phyloP scores from a whole-genome alignment of 1,139 yeast species.

The Yamadazyma membranifaciens region DNA sequence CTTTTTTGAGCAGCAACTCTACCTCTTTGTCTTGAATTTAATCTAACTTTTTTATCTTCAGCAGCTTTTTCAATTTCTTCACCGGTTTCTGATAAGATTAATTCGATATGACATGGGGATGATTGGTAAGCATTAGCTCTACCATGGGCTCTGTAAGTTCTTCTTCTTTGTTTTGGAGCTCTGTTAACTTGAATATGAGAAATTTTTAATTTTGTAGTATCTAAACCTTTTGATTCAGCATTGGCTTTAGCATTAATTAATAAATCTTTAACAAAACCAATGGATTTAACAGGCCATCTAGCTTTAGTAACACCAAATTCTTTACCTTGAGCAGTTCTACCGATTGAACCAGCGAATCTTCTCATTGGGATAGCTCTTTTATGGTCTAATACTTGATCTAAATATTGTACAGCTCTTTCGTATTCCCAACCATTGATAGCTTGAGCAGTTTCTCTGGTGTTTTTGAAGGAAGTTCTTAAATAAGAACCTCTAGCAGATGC shows the following conservation, averaged over 20 bases:
- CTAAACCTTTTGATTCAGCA: constrained; percentile 99
- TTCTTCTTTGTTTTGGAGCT: constrained; percentile 99
- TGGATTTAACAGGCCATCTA: constrained; percentile 99
- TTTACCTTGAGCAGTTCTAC: constrained; percentile 99
- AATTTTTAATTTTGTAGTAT: constrained; percentile 87
- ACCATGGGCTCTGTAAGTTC: constrained; percentile 99
- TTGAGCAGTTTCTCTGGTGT: constrained; percentile 99
- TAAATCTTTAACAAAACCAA: constrained; percentile 91
- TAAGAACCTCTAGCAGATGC: constrained; percentile 99
- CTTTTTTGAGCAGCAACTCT: constrained; percentile 84
- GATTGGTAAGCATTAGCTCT: constrained; percentile 99
- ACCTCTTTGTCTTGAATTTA: constrained; percentile 90
- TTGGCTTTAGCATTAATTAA: constrained; percentile 97
- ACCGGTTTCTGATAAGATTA: constrained; percentile 92
- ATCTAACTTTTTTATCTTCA: constrained; percentile 79
- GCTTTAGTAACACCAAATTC: constrained; percentile 99
- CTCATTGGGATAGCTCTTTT: constrained; percentile 99
- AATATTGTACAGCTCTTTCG: constrained; percentile 93
- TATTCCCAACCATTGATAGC: constrained; percentile 98
- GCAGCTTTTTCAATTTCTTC: constrained; percentile 93
- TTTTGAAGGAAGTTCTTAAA: constrained; percentile 99
- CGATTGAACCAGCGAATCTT: constrained; percentile 94
- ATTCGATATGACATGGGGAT: constrained; percentile 98
- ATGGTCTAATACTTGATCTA: constrained; percentile 95
- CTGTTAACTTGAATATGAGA: constrained; percentile 99